Evolutionary conservation across 768 basidiomycete genomes (phyloP), one percentile per base, ranked within the genome.

Genomic region (Neoboletus subvelutipes): DNA sequence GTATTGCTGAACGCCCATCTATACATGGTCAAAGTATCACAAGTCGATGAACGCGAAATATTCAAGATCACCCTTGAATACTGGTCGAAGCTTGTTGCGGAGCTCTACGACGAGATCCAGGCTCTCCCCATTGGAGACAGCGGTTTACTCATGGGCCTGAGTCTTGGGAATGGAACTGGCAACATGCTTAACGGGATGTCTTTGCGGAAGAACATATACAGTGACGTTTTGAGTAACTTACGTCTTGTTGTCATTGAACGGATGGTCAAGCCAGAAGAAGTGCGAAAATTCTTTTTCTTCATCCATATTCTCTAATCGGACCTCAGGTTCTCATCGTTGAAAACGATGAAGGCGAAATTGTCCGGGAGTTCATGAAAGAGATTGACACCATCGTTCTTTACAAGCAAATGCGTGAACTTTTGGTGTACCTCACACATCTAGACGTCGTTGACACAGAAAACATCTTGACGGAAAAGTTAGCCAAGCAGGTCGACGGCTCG

Each of bases 221-320:
- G 87, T 58, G 95, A 98, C 63, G 94, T 99, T 12, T 77, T 99
- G 52, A 94, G 90, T 31, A 97, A 99, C 71, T 71, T 99, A 64
- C 83, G 97, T 43, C 74, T 98, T 57, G 96, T 98, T 45, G 94
- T 99, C 67, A 96, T 98, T 64, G 96, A 98, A 75, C 84, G 92
- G 66, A 99, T 99, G 97, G 97, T 98, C 62, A 99, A 98, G 72
- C 97, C 97, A 5, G 97, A 99, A 73, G 97, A 99, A 83, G 96
- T 94, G 58, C 40, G 81, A 52, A 62, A 43, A 15, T 39, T 29
- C 15, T 42, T 40, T 39, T 9, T 15, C 40, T 56, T 24, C 34
- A 41, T 39, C 34, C 36, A 40, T 57, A 45, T 39, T 29, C 39
- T 28, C 55, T 63, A 56, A 60, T 31, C 53, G 22, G 56, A 22